Conservation (phyloP, 495 filamentous ascomycete species). For the Trichocladium uniseriatum region DNA sequence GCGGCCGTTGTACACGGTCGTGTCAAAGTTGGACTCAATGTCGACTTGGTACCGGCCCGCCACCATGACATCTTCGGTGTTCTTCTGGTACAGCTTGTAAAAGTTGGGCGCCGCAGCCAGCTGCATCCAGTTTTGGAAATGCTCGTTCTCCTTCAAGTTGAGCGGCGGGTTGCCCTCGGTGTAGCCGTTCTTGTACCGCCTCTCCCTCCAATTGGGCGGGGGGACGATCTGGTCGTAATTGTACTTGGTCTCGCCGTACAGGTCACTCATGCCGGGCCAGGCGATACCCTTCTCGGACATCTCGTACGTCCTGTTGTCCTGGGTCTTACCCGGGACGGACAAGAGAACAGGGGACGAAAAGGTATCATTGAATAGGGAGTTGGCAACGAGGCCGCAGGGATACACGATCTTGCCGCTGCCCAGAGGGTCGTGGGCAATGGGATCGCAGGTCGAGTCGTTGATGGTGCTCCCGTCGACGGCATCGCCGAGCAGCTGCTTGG, state of each 20-base stretch:
- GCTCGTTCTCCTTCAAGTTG: slow-evolving; percentile 59
- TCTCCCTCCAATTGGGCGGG: slow-evolving; percentile 79
- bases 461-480: slow-evolving; percentile 53
- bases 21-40: slow-evolving; percentile 59
- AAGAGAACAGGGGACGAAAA: slow-evolving; percentile 53
- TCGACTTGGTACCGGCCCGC: slow-evolving; percentile 54
- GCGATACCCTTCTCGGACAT: slow-evolving; percentile 74
- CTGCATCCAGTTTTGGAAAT: slow-evolving; percentile 98
- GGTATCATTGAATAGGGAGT: slow-evolving; percentile 96
- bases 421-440: slow-evolving; percentile 48
- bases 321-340: slow-evolving; percentile 26
- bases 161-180: slow-evolving; percentile 52
- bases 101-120: slow-evolving; percentile 93
- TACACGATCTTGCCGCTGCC: slow-evolving; percentile 63
- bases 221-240: slow-evolving; percentile 52
- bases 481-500: slow-evolving; percentile 70
- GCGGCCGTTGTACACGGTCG: slow-evolving; percentile 75
- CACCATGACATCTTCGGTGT: slow-evolving; percentile 59
- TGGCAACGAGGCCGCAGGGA: slow-evolving; percentile 92
- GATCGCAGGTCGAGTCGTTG: slow-evolving; percentile 60
- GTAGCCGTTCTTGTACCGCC: slow-evolving; percentile 57
- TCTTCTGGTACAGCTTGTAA: slow-evolving; percentile 78
- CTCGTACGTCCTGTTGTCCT: slow-evolving; percentile 42
- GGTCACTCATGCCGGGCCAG: slow-evolving; percentile 70
- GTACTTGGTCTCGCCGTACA: slow-evolving; percentile 65